Evolutionary conservation across 257 asterid species (phyloP).

Genomic region (Primulina huaijiensis): DNA sequence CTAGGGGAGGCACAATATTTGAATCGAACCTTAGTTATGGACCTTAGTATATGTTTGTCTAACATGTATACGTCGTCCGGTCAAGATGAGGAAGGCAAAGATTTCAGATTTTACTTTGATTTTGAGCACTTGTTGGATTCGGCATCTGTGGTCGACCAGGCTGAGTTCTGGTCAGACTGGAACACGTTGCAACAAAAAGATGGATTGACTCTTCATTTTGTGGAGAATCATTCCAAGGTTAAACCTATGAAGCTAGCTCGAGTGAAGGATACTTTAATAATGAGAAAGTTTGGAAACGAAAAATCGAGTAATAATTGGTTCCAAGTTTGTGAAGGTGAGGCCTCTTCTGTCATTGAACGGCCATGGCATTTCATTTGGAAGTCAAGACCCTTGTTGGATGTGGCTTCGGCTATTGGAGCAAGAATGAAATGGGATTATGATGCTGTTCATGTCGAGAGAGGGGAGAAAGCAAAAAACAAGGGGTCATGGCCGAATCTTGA

Average conservation of each 20-base stretch:
- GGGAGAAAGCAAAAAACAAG: conserved; percentile 55
- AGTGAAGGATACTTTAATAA: conserved; percentile 52
- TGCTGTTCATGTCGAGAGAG: conserved; percentile 66
- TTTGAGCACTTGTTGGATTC: conserved; percentile 75
- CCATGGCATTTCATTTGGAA: conserved; percentile 77
- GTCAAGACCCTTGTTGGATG: conserved; percentile 59
- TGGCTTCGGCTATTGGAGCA: conserved; percentile 58
- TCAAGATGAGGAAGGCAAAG: conserved; percentile 78
- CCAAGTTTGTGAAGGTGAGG: conserved; percentile 78
- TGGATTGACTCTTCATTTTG: conserved; percentile 58
- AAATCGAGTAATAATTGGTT: conserved; percentile 84
- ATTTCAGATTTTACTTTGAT: conserved; percentile 78
- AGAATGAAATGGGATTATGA: conserved; percentile 79
- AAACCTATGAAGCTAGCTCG: conserved; percentile 62
- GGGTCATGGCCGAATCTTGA: conserved; percentile 70
- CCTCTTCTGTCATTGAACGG: conserved; percentile 48
- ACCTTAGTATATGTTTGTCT: conserved; percentile 66
- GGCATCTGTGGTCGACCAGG: conserved; percentile 59
- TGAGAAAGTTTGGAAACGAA: conserved; percentile 68
- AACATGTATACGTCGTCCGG: conserved; percentile 60
- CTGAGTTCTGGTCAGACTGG: conserved; percentile 73
- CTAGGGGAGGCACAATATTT: conserved; percentile 88
- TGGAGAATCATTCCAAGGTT: conserved; percentile 50
- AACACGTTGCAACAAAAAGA: conserved; percentile 50
- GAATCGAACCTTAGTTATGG: conserved; percentile 87